Base-by-base conservation (phyloP, 2,329 filamentous ascomycete species). In the Colletotrichum tanaceti region DNA sequence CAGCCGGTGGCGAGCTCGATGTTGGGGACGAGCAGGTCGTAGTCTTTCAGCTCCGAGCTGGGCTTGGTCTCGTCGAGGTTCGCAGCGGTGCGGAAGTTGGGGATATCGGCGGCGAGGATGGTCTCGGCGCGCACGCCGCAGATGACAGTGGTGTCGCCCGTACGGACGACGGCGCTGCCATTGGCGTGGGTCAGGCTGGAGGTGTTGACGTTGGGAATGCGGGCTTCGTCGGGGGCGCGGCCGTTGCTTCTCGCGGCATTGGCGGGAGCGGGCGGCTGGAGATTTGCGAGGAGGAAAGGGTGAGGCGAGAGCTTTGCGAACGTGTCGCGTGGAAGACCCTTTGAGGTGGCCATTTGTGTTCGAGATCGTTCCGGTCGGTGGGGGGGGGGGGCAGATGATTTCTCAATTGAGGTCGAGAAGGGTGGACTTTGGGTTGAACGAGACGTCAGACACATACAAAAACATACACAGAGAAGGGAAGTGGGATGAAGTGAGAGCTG, bases 71-170 rank as follows among this genome's bases (percentile, higher is more conserved):
- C 39, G 47, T 41, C 50, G 22, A 52, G 57, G 75, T 80, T 75
- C 72, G 78, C 74, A 72, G 80, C 70, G 76, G 76, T 22, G 75
- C 90, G 82, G 79, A 85, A 91, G 73, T 88, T 89, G 55, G 90
- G 90, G 68, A 97, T 93, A 76, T 93, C 89, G 58, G 87, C 86
- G 3, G 91, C 90, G 55, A 90, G 85, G 32, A 99, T 84, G 7
- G 97, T 90, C 81, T 99, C 96, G 60, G 87, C 94, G 52, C 95
- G 89, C 22, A 99, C 89, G 65, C 95, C 96, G 77, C 94, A 98
- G 44, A 99, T 94, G n/a, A 94, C 93, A 1, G 93, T 94, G 1
- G 95, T 98, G 78, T 97, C 93, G 54, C 96, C 96, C 59, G 92
- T 84, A 43, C 96, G 89, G 58, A 98, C 92, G 0, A 98, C 91